Evolutionary conservation across 2,329 filamentous ascomycete species (phyloP), one percentile per base, ranked within the genome.

Genomic region (Tolypocladium guangdongense): DNA sequence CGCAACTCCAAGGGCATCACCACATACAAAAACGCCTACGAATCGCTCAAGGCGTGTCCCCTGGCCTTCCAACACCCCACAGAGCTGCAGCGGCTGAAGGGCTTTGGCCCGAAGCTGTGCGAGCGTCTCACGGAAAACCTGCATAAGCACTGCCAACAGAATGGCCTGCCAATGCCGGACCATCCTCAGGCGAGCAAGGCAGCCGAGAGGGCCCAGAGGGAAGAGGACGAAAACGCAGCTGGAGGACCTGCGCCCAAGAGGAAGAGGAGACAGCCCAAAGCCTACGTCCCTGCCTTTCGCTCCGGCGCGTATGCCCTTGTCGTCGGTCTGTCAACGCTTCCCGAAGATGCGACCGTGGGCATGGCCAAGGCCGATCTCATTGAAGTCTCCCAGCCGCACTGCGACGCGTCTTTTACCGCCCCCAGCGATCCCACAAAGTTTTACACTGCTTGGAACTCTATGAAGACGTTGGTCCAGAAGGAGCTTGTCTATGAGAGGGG

Each of bases 391-490:
- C 86, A 92, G 61, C 80, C 80, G 7, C 75, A 87, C 64, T 89
- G 84, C 61, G 86, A 91, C 63, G 71, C 84, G 2, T 90, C 87
- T 0, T 90, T 90, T 61, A 85, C 79, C 0, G 81, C 79, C 0
- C 84, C 86, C 0, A 75, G 72, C 41, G 84, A 88, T 52, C 74
- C 86, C 0, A 83, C 77, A 12, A 86, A 83, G 54, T 87, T 81
- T 61, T 88, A 88, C 60, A 92, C 88, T 0, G 88, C 88, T 0
- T 93, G 88, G 88, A 86, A 81, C 62, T 90, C 87, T 1, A 90
- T 92, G 78, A 88, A 88, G 64, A 89, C 85, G 0, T 70, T 93
- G 35, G 60, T 84, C 6, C 76, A 82, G 52, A 90, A 91, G 63
- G 86, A 90, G 54, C 71, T 91, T 4, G 86, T 91, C 0, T 84